Base-by-base conservation (phyloP, 2,329 filamentous ascomycete species). In the Talaromyces pinophilus region DNA sequence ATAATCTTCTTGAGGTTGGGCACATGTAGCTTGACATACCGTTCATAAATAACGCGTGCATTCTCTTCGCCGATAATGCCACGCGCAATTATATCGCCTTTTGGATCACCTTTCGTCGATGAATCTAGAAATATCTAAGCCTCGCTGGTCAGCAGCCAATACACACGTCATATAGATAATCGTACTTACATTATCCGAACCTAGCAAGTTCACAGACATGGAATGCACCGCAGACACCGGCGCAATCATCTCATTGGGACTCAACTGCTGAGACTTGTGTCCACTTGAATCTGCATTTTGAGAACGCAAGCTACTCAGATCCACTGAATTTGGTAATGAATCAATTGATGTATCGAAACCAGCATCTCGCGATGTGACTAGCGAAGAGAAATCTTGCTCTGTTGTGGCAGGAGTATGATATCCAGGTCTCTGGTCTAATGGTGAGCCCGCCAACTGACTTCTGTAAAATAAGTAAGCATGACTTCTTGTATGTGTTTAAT, bases 171-270 rank as follows among this genome's bases (percentile, higher is more conserved):
- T 10, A 22, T 11, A 33, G 28, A 3, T 33, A 2, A 2, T 2
- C 4, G 22, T 22, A 63, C 73, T 70, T 35, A 75, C 73, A 65
- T 73, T 70, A 50, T 74, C 73, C 8, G 71, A 71, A 10, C 70
- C 76, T 1, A 74, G 61, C 15, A 77, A 66, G 48, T 77, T 77
- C 25, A 77, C 74, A 10, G 76, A 77, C 75, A 77, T 77, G 1
- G 75, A 77, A 65, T 77, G 76, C 64, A 77, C 72, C 2, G 72
- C 74, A 10, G 75, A 77, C 1, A 71, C 72, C 1, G 76, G 76
- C 5, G 76, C 76, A 46, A 77, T 77, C 76, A 77, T 77, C 60
- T 77, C 76, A 63, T 75, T 75, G 0, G 76, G 74, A 30, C 72
- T 77, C 13, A 77, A 67, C 17, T 77, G 75, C 60, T 77, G 75